Base-by-base conservation (phyloP, 2,329 filamentous ascomycete genomes). In the Xylaria sp. region DNA sequence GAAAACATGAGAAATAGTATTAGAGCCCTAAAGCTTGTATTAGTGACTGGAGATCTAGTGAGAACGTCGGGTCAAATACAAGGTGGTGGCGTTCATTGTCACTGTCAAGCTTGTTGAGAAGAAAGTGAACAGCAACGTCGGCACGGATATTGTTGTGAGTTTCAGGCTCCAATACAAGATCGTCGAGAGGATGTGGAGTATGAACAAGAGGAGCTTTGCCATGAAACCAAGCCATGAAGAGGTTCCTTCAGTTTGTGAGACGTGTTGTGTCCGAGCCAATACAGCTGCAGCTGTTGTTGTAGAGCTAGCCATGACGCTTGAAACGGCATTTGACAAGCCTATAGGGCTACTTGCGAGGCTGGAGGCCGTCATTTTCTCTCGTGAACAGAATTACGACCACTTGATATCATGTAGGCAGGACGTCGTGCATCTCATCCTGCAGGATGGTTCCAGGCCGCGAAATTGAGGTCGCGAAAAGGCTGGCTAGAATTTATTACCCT, bases 51-150 rank as follows among this genome's bases (percentile, higher is more conserved):
- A 7, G 15, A 31, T 15, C n/a, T 27, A 4, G 51, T 57, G 57
- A 42, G 54, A 53, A 55, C 53, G 45, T 17, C 60, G 20, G 33
- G 63, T 17, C 5, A 69, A 89, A 77, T 88, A 96, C 89, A 99
- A 81, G 20, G 96, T 99, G 22, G 95, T 98, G 73, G 96, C 95
- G 78, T 98, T 98, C 94, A 99, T 96, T 11, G 96, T 99, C 76
- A 99, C 93, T 0, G 96, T 99, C 83, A 97, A 84, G 79, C 92
- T 97, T 70, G 93, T 77, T 7, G 79, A 80, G 61, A 78, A 79
- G 45, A 79, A 63, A 15, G 72, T 77, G 47, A 97, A 99, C 20
- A 98, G 87, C 79, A 96, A 89, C 77, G 93, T 93, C 49, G 96
- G 96, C 66, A 97, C 79, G 17, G 93, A 96, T 72, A 98, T 94